Percentiles rank a stretch among this genome's conserved stretches.
Conservation (phyloP, 768 basidiomycete species). For the Leccinum subtestaceum region DNA sequence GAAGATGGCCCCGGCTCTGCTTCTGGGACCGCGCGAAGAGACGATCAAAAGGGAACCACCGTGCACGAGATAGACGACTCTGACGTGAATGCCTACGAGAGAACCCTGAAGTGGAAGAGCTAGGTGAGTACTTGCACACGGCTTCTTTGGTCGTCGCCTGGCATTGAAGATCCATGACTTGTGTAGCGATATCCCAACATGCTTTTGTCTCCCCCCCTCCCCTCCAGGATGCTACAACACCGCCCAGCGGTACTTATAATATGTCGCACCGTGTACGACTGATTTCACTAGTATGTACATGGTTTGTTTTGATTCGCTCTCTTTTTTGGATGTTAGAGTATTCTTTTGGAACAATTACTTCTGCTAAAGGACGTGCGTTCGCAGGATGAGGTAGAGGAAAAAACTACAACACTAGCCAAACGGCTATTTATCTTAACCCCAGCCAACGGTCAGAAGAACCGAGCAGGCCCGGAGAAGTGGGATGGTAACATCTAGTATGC, state of each 20-base stretch:
- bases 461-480: background rate
- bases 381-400: background rate
- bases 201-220: background rate
- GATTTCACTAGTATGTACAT: background rate
- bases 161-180: background rate
- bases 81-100: slow-evolving; percentile 53
- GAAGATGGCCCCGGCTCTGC: background rate
- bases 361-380: background rate
- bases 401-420: background rate
- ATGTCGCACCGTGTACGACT: background rate
- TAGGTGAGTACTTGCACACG: slow-evolving; percentile 4
- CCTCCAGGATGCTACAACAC: background rate
- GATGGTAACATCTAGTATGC: background rate
- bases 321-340: background rate
- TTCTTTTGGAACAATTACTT: background rate
- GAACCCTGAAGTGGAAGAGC: slow-evolving; percentile 27
- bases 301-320: background rate
- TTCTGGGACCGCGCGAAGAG: slow-evolving; percentile 1
- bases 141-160: background rate
- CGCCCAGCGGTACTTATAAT: background rate
- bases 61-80: slow-evolving; percentile 23
- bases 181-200: background rate
- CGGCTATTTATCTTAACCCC: background rate
- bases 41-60: slow-evolving; percentile 2
- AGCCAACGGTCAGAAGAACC: background rate